These are phyloP conservation scores for Myriosclerotinia scirpicola DNA, from an alignment of 2,329 filamentous ascomycete species.

Conservation along the genomic window DNA sequence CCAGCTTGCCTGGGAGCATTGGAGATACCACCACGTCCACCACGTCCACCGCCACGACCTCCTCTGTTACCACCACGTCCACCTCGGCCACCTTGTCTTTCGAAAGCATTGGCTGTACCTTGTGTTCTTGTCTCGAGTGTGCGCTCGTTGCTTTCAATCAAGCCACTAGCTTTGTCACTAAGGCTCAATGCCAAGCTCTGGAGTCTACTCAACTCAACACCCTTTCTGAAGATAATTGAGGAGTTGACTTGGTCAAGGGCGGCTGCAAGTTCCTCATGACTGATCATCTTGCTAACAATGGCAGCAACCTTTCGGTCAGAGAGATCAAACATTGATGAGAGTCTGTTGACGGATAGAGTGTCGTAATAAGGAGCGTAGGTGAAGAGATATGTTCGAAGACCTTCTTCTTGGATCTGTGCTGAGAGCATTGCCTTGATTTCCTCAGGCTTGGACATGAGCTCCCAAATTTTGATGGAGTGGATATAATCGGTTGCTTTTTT, in stretches of 20 bases:
- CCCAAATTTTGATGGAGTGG: constrained; percentile 99
- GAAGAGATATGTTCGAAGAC: constrained; percentile 96
- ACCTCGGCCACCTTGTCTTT: constrained; percentile 81
- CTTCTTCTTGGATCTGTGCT: constrained; percentile 98
- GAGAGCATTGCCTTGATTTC: constrained; percentile 97
- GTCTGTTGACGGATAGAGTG: constrained; percentile 81
- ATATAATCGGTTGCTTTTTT: constrained; percentile 94
- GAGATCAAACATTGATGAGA: constrained; percentile 94
- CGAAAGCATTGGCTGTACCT: constrained; percentile 92
- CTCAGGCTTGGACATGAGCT: constrained; percentile 87
- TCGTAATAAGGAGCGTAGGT: constrained; percentile 99
- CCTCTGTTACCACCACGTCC: constrained; percentile 66
- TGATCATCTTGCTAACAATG: constrained; percentile 98
- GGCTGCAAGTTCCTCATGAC: constrained; percentile 94
- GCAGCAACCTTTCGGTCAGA: constrained; percentile 87
- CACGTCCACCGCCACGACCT: constrained; percentile 60
- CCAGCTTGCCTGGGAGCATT: constrained; percentile 65
- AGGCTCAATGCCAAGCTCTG: constrained; percentile 93
- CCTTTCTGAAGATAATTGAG: constrained; percentile 98
- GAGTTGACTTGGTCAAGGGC: constrained; percentile 97
- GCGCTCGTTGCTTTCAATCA: constrained; percentile 97
- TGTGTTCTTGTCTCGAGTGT: constrained; percentile 96
- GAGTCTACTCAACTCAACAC: constrained; percentile 92
- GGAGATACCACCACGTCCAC: constrained; percentile 57
- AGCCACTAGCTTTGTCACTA: constrained; percentile 90